Base-by-base conservation (phyloP, 176 grass and related monocot species). In the Chloris gayana region DNA sequence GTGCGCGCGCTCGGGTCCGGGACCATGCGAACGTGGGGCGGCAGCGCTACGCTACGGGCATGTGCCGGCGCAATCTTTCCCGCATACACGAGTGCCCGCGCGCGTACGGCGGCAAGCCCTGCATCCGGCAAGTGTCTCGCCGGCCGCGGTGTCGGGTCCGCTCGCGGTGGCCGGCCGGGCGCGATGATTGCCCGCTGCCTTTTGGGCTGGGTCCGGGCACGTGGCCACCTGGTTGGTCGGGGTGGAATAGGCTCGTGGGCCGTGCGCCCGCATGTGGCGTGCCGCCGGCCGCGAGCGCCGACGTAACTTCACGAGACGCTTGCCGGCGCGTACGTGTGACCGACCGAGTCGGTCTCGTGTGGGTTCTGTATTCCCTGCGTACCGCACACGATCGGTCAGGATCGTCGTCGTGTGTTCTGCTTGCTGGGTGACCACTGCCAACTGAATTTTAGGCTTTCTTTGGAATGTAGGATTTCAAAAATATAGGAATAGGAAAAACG, bases 21-120 rank as follows among this genome's bases (percentile, higher is more conserved):
- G 50, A 44, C 78, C 65, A 44, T 9, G 31, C 64, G 58, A 80
- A 70, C 49, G 64, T 80, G 77, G 77, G 64, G 77, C 64, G 75
- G 75, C 19, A 17, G 15, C 31, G 17, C 15, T 7, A 18, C 63
- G 29, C 14, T 34, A 3, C 18, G n/a, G 21, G 39, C 75, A 78
- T 66, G 41, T 78, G 75, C 42, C 41, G 42, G 75, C 75, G 9
- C 75, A 0, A 50, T 49, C 41, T 17, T 17, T 65, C 24, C 32
- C n/a, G 22, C 6, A 18, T 57, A n/a, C 76, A 78, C 76, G 76
- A 14, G 59, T 9, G 60, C 27, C 27, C 59, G 26, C 73, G 73
- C 70, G 11, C 70, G 49, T 10, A 57, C 72, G 58, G 24, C 25
- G 25, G 58, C 58, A 27, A 29, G 14, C 12, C 51, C 61, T 17